A percentile compares a stretch with the other conserved stretches of the same genome.
Conservation (phyloP, 441 rosid species). For the Pelargonium cotyledonis region DNA sequence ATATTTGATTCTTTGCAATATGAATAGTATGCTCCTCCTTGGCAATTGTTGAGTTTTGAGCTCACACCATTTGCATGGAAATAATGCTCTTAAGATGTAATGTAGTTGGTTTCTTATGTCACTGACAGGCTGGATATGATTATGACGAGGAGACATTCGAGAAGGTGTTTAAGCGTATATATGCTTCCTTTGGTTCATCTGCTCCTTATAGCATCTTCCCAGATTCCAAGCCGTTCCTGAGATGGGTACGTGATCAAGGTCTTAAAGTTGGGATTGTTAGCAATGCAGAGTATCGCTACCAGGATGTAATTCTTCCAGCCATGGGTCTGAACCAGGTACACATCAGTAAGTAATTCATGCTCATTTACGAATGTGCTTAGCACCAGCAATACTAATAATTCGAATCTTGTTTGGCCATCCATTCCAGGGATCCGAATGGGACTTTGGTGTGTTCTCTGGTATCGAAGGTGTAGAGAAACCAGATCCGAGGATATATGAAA, state of each 20-base stretch:
- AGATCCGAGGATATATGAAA: constrained; percentile 59
- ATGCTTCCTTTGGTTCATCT: constrained; percentile 86
- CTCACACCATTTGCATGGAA: too few relatives aligned
- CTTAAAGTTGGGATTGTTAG: constrained; percentile 74
- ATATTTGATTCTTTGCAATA: too few relatives aligned
- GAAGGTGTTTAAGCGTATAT: constrained; percentile 75
- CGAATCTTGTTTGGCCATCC: background rate
- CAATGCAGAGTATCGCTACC: constrained; percentile 81
- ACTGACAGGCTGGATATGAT: constrained; percentile 83
- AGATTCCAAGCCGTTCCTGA: constrained; percentile 75
- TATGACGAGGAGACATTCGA: constrained; percentile 89
- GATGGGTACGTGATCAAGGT: constrained; percentile 71
- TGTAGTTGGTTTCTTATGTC: background rate
- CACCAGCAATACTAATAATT: too few relatives aligned
- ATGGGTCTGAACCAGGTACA: constrained; percentile 70
- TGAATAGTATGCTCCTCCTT: too few relatives aligned
- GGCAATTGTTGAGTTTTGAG: too few relatives aligned
- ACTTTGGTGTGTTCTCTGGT: constrained; percentile 95
- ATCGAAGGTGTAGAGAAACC: constrained; percentile 96
- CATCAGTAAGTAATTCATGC: background rate
- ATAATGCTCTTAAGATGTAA: background rate
- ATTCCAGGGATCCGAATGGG: constrained; percentile 82
- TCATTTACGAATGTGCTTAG: too few relatives aligned
- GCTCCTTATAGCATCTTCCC: constrained; percentile 78
- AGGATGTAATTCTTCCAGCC: constrained; percentile 84